Evolutionary conservation across 2,329 filamentous ascomycete genomes (phyloP).

Genomic region (Decorospora gaudefroyi): DNA sequence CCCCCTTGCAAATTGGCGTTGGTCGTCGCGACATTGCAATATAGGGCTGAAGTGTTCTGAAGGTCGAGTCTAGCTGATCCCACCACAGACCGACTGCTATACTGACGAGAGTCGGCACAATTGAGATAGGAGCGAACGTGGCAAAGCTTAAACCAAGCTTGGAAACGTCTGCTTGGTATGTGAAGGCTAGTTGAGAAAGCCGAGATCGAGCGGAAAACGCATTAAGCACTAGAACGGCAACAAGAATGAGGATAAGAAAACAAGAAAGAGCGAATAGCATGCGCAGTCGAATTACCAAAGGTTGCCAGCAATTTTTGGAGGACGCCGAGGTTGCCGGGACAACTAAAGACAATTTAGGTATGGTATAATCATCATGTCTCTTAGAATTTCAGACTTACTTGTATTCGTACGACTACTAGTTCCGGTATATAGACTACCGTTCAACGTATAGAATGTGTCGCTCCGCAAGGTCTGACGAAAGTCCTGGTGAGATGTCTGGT

Average conservation of each 20-base stretch:
- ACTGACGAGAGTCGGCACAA: slow-evolving; percentile 26
- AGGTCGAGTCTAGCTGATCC: slow-evolving; percentile 25
- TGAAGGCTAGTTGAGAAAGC: slow-evolving; percentile 26
- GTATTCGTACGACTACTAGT: not conserved
- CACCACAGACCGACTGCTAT: slow-evolving; percentile 27
- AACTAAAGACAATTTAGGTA: not conserved
- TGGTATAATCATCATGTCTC: not conserved
- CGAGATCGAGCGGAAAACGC: slow-evolving; percentile 15
- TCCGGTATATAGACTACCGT: slow-evolving; percentile 18
- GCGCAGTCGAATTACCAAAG: not conserved
- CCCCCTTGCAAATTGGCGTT: slow-evolving; percentile 14
- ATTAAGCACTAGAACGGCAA: slow-evolving; percentile 15
- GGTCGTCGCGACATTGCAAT: slow-evolving; percentile 23
- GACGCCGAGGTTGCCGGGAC: not conserved
- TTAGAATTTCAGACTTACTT: not conserved
- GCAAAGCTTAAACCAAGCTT: slow-evolving; percentile 17
- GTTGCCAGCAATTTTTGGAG: not conserved
- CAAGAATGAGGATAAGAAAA: slow-evolving; percentile 3
- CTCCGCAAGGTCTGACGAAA: slow-evolving; percentile 10
- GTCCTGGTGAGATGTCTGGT: slow-evolving; percentile 1
- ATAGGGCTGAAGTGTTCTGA: slow-evolving; percentile 28
- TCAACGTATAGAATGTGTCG: slow-evolving; percentile 6
- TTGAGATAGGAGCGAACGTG: slow-evolving; percentile 27
- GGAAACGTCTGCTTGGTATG: slow-evolving; percentile 23
- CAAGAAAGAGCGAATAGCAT: slow-evolving; percentile 15